Percentiles rank a stretch among this genome's conserved stretches.
These are phyloP conservation scores for Chaetomium tenue DNA, from an alignment of 495 filamentous ascomycete genomes.

Conservation along the genomic window DNA sequence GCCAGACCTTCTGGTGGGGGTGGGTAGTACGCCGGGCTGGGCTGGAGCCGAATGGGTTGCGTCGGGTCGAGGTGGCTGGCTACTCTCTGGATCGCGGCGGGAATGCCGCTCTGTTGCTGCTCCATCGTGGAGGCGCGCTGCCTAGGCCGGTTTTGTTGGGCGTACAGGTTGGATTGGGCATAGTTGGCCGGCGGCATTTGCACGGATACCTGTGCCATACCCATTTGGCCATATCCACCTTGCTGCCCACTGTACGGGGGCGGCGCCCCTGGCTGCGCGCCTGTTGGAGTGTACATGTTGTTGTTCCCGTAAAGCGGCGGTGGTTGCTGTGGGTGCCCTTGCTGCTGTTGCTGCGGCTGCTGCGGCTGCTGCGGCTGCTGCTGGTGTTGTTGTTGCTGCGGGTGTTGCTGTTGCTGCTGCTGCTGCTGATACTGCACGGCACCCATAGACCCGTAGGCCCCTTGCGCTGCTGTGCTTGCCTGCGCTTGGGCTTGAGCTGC, in stretches of 20 bases:
- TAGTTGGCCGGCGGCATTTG: slow-evolving; percentile 72
- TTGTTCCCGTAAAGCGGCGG: slow-evolving; percentile 64
- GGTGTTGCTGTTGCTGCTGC: slow-evolving; percentile 43
- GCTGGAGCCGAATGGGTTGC: slow-evolving; percentile 89
- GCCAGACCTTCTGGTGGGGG: slow-evolving; percentile 83
- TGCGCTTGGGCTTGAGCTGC: slow-evolving; percentile 65
- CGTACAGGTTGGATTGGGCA: slow-evolving; percentile 68
- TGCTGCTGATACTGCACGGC: slow-evolving; percentile 46
- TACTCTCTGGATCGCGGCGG: slow-evolving; percentile 89
- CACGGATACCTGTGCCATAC: slow-evolving; percentile 61
- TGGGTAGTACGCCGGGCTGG: slow-evolving; percentile 96
- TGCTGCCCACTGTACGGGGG: slow-evolving; percentile 78
- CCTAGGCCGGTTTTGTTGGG: slow-evolving; percentile 60
- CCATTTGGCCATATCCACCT: slow-evolving; percentile 71
- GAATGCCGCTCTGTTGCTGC: slow-evolving; percentile 86
- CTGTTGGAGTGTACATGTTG: slow-evolving; percentile 71
- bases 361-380: slow-evolving; percentile 42
- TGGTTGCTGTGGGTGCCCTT: slow-evolving; percentile 47
- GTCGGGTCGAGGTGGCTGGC: slow-evolving; percentile 95
- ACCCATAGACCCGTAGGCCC: slow-evolving; percentile 44
- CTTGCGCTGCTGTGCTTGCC: slow-evolving; percentile 53
- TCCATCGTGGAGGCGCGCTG: slow-evolving; percentile 96
- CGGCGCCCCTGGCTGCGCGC: slow-evolving; percentile 65
- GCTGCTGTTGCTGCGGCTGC: slow-evolving; percentile 49
- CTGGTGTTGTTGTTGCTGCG: slow-evolving; percentile 55